Base-by-base conservation (phyloP, 371 early-diverging fungal genomes). In the Mortierella sp. region DNA sequence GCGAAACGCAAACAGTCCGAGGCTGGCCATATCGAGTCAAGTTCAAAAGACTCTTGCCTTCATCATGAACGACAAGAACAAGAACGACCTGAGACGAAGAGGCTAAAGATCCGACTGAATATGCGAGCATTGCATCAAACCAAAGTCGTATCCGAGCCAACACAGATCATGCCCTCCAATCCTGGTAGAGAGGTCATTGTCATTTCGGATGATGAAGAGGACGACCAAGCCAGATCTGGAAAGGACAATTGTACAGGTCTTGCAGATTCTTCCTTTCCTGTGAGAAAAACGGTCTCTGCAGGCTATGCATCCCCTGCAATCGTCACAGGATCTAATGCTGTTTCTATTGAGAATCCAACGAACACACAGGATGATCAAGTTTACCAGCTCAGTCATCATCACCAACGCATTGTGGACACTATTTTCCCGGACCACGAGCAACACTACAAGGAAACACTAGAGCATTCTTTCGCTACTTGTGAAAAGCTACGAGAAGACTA, bases 401-500 rank as follows among this genome's bases (percentile, higher is more conserved):
- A 56, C 18, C 67, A 72, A 29, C 60, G 65, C 7, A 44, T 71
- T 4, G 68, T 76, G 14, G 72, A 76, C 9, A 61, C 76, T 9
- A 67, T 76, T 53, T 76, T 76, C 26, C 76, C 76, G 2, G 50
- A 43, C 16, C 67, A 67, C 37, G 76, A 71, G 47, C 46, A 47
- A 4, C 60, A 63, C 19, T 44, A 70, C 58, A 62, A 70, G 62
- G 68, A 59, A 7, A 76, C 72, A 0, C 68, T 70, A 25, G 76
- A 76, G 43, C 72, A 70, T 29, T 68, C 72, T 1, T 70, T 56
- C 26, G 72, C 76, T 5, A 76, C 72, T 7, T 63, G 76, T 44
- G 25, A 62, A 14, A 59, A 45, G 1, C 72, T 72, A 28, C 69
- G 73, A 37, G 63, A 72, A 46, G 47, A 72, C 45, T 77, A 77